Conservation (phyloP, 768 basidiomycete genomes). For the Russula griseocarnosa region DNA sequence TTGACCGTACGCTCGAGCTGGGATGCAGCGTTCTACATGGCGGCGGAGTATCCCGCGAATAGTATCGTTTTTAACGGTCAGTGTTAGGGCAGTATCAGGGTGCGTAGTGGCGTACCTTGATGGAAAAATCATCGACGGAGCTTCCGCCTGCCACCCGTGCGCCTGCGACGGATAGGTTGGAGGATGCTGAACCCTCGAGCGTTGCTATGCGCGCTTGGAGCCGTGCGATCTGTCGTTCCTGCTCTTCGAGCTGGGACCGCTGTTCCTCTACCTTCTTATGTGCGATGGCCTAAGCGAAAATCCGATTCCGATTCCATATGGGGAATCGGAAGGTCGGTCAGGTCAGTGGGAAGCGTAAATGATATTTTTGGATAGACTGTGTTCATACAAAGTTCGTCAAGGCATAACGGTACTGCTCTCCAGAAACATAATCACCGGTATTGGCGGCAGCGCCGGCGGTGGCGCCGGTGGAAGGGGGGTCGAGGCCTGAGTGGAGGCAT, state of each 20-base stretch:
- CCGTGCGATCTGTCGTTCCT: conserved; percentile 75
- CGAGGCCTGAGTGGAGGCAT: neutral
- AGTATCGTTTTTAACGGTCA: neutral
- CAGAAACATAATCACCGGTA: conserved; percentile 37
- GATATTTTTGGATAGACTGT: neutral
- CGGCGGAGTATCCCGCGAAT: neutral
- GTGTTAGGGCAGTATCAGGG: neutral
- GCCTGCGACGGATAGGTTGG: conserved; percentile 34
- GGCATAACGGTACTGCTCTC: conserved; percentile 78
- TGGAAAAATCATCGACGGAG: conserved; percentile 83
- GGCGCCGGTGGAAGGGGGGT: neutral
- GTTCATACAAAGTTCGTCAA: conserved; percentile 64
- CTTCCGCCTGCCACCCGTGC: conserved; percentile 46
- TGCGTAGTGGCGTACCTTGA: conserved; percentile 49
- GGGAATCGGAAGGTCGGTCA: neutral
- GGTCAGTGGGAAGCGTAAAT: neutral
- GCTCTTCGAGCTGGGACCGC: conserved; percentile 71
- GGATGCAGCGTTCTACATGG: conserved; percentile 59
- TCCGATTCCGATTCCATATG: neutral
- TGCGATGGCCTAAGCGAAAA: conserved; percentile 59
- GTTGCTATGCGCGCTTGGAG: conserved; percentile 66
- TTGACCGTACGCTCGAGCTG: conserved; percentile 75
- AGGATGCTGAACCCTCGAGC: conserved; percentile 62
- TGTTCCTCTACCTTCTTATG: conserved; percentile 88
- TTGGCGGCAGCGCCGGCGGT: neutral